Evolutionary conservation across 495 filamentous ascomycete species (phyloP), one percentile per base, ranked within the genome.

Genomic region (Pseudotulostoma volvatum): DNA sequence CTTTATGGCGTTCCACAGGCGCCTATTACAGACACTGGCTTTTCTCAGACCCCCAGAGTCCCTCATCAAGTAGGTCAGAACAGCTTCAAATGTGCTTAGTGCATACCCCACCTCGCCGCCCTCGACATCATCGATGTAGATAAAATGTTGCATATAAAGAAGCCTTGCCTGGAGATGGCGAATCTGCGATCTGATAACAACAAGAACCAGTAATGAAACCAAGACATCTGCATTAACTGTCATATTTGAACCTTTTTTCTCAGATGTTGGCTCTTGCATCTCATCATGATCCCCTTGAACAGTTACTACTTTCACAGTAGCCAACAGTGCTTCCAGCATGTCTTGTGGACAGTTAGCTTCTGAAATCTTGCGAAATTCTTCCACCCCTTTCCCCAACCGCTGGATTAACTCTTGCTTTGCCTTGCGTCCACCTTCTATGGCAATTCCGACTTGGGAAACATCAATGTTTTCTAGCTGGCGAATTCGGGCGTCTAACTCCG

Each of bases 81-180:
- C 92, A 0, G 84, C 92, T 59, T 99, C 92, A 36, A 94, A 81
- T 0, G 92, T 99, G 52, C 88, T 96, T 21, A 99, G 61, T 4
- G 93, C 85, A 60, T 99, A 99, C 17, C 92, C 92, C 65, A 87
- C 81, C 61, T 99, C 92, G 21, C 92, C 92, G 50, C 76, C 88
- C 39, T 99, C 92, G 9, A 96, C 86, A 64, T 96, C 92, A 44
- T 95, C 88, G 28, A 90, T 82, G 54, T 93, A 96, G 49, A 93
- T 84, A 46, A 94, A 99, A 42, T 90, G 80, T 38, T 85, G 80
- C 75, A 99, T 93, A 52, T 95, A 96, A 20, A 81, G 62, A 32
- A 96, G 54, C 11, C 88, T 70, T 15, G 92, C 86, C 47, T 93
- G 81, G 16, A 96, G 68, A 61, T 93, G 77, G 34, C 82, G 77